These are phyloP conservation scores for Globisporangium mamillatum DNA, from an alignment of 352 stramenopile species.

Conservation along the genomic window DNA sequence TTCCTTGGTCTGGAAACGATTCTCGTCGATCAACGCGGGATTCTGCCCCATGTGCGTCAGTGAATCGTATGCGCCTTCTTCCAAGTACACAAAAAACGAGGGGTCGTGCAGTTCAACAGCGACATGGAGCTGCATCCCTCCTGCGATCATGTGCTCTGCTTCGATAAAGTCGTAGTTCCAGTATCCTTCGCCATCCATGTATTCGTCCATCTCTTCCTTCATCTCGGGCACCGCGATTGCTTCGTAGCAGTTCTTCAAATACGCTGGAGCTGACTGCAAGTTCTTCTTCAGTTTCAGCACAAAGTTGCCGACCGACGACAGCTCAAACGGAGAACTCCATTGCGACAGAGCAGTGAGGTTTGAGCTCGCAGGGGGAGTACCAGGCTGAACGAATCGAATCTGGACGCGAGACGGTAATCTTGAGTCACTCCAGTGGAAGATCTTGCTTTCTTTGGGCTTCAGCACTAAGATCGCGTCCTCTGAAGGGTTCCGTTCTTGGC, in stretches of 20 bases:
- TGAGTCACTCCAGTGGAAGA: slow-evolving; percentile 78
- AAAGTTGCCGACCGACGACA: slow-evolving; percentile 79
- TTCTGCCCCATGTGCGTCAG: slow-evolving; percentile 13
- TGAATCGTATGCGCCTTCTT: slow-evolving; percentile 33
- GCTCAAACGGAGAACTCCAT: slow-evolving; percentile 77
- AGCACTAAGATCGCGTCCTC: slow-evolving; percentile 39
- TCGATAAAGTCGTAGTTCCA: slow-evolving; percentile 33
- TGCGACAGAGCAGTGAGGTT: slow-evolving; percentile 37
- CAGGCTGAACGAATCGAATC: slow-evolving; percentile 58
- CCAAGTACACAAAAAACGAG: slow-evolving; percentile 64
- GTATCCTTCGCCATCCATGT: slow-evolving; percentile 33
- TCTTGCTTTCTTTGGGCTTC: slow-evolving; percentile 54
- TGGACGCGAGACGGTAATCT: slow-evolving; percentile 64
- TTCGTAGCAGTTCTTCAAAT: slow-evolving; percentile 46
- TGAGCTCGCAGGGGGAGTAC: slow-evolving; percentile 13
- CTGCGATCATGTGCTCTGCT: slow-evolving; percentile 31
- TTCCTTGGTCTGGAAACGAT: slow-evolving; percentile 35
- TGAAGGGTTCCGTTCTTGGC: slow-evolving; percentile 50
- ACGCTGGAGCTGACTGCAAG: slow-evolving; percentile 36
- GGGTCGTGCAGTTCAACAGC: slow-evolving; percentile 79
- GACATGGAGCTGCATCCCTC: slow-evolving; percentile 65
- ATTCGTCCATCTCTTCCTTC: slow-evolving; percentile 29
- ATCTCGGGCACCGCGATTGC: slow-evolving; percentile 18
- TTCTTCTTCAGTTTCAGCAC: slow-evolving; percentile 70
- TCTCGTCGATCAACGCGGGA: slow-evolving; percentile 10